Base-by-base conservation (phyloP, 768 basidiomycete genomes). In the Pisolithus tinctorius region DNA sequence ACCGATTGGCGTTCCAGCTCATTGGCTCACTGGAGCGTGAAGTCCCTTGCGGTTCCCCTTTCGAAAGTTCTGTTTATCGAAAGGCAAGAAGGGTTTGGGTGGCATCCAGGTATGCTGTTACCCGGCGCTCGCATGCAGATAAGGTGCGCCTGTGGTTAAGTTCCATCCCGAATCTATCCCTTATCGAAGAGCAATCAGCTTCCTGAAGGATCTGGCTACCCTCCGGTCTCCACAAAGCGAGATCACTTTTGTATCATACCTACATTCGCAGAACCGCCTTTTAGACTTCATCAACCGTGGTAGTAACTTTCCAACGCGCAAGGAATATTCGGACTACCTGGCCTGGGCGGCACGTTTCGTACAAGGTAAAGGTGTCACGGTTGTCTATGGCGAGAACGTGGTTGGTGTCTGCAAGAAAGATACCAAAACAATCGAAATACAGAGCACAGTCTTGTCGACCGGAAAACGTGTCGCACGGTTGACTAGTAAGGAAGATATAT, bases 101-200 rank as follows among this genome's bases (percentile, higher is more conserved):
- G 79, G 79, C 79, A 81, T 58, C 77, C 77, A 23, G 77, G 75
- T 11, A 79, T 80, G 77, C 70, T 79, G 43, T 63, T 80, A 6
- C 75, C 76, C 36, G 76, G 73, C 26, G 71, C 73, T 27, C 68
- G 67, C 31, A 80, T 79, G 79, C 79, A 80, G 58, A 79, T 80
- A 40, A 78, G 74, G 76, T 71, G 50, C 31, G 57, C 52, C 9
- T 26, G 42, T 49, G 16, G 31, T 30, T 48, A 27, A 39, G 43
- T n/a, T 36, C 41, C 20, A 25, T 17, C 23, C 42, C 37, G 23
- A n/a, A 17, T 5, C 44, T 13, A 26, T 48, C 40, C 44, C 56
- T 53, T 44, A 63, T 30, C 38, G 9, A 30, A 20, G 37, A 25
- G 40, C 36, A 13, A 17, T 26, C 36, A 78, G 77, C 60, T 78